These are phyloP conservation scores for Mallotus repandus DNA, from an alignment of 441 rosid genomes.

Conservation along the genomic window DNA sequence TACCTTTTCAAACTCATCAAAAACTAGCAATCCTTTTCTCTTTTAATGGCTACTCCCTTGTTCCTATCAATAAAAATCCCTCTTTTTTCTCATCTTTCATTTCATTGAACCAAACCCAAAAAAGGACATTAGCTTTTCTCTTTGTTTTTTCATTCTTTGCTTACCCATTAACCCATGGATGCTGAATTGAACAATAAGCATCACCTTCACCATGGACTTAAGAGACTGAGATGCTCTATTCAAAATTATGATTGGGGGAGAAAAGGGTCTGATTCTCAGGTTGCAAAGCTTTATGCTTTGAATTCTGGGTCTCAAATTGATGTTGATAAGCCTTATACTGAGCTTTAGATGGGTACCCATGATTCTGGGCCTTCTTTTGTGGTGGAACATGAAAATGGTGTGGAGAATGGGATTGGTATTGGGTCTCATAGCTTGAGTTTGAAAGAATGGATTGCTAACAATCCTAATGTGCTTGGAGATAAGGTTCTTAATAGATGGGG, in stretches of 20 bases:
- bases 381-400: constrained; percentile 14
- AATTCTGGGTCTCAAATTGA: constrained; percentile 51
- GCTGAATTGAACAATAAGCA: constrained; percentile 8
- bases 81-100: neutral
- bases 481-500: constrained; percentile 68
- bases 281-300: constrained; percentile 50
- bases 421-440: constrained; percentile 33
- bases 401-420: constrained; percentile 24
- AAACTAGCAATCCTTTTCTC: constrained; percentile 18
- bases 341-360: constrained; percentile 77
- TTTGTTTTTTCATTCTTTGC: neutral
- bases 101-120: neutral
- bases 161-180: constrained; percentile 7
- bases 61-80: neutral
- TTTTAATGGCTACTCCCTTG: constrained; percentile 7
- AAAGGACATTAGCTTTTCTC: neutral
- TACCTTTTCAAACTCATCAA: constrained; percentile 37
- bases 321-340: constrained; percentile 55
- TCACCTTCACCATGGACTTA: constrained; percentile 11
- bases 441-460: constrained; percentile 58
- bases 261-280: constrained; percentile 53
- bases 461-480: constrained; percentile 63
- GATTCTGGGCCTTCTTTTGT: constrained; percentile 75
- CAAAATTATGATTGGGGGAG: constrained; percentile 79
- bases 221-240: constrained; percentile 46